phyloP scores from a whole-genome alignment of 148 eudicot genomes.

The Heliamphora exappendiculata region DNA sequence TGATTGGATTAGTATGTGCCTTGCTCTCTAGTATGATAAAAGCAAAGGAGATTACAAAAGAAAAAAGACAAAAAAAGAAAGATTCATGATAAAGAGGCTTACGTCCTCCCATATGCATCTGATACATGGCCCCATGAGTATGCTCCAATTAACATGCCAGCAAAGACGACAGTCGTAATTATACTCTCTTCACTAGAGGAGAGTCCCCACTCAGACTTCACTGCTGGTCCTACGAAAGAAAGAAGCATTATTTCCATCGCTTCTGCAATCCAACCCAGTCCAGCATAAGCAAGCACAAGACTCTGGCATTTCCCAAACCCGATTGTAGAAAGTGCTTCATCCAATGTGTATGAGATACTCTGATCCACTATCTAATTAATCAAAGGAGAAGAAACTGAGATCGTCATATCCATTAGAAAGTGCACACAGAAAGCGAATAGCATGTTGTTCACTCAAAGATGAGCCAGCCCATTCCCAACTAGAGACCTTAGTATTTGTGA shows the following conservation, averaged over 20 bases:
- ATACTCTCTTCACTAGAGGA: conserved; percentile 35
- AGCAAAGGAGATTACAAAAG: too few species aligned
- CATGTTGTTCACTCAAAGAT: neutral
- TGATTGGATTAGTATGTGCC: neutral
- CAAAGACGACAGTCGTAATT: conserved; percentile 30
- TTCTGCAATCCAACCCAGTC: conserved; percentile 39
- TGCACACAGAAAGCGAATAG: neutral
- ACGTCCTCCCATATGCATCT: conserved; percentile 41
- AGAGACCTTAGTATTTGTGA: neutral
- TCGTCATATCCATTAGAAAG: neutral
- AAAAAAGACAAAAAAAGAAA: neutral
- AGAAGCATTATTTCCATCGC: conserved; percentile 41
- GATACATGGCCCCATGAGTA: conserved; percentile 33
- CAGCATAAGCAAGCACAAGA: conserved; percentile 33
- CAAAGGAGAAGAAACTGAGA: conserved; percentile 1
- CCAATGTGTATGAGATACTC: conserved; percentile 14
- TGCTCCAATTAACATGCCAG: conserved; percentile 42
- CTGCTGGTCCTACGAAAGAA: conserved; percentile 36
- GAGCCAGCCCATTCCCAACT: neutral
- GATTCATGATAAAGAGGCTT: neutral
- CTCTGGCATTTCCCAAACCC: conserved; percentile 36
- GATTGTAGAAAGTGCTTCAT: conserved; percentile 25
- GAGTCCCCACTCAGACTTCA: conserved; percentile 30
- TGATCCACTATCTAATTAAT: conserved; percentile 19
- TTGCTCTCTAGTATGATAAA: neutral